Base-by-base conservation (phyloP, 2,329 filamentous ascomycete genomes). In the Penicillium sp. region DNA sequence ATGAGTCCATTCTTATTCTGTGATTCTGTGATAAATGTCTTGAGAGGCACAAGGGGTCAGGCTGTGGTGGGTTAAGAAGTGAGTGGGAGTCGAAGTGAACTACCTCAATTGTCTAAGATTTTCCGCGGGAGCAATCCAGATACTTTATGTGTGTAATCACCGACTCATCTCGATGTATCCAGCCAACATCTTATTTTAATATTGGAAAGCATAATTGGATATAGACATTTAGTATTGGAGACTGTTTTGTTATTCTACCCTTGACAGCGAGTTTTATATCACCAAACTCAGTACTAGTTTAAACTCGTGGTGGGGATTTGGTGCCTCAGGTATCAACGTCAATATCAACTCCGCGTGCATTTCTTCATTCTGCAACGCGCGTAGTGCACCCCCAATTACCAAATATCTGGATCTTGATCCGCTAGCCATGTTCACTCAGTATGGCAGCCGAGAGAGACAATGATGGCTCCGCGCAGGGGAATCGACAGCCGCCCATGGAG, bases 381-480 rank as follows among this genome's bases (percentile, higher is more conserved):
- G 42, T 51, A 42, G 5, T 22, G 6, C 35, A 29, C 6, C 35
- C 33, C 25, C 22, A 23, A 40, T 15, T 12, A 50, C n/a, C 26
- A 9, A 14, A 20, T 15, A 26, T 43, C 14, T 20, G 2, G 6
- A 20, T 31, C 26, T 9, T 11, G 31, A 20, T 49, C 27, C 33
- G 31, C 23, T 54, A 53, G 54, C 49, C 45, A 64, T 59, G 58
- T 56, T 51, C 45, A 26, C 43, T 43, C 40, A 57, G 44, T 44
- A 73, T 73, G 66, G 64, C 67, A 56, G 58, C 57, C 56, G 55
- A 66, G 55, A 61, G 64, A 57, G 41, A 65, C 14, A 44, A 59
- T 51, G 40, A 54, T 50, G 53, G 53, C 51, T 55, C 48, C 27
- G 47, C 49, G 51, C 54, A 61, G 54, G 60, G 48, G 46, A 62